These are phyloP conservation scores for Fusarium praegraminearum DNA, from an alignment of 2,329 filamentous ascomycete species.

Conservation along the genomic window DNA sequence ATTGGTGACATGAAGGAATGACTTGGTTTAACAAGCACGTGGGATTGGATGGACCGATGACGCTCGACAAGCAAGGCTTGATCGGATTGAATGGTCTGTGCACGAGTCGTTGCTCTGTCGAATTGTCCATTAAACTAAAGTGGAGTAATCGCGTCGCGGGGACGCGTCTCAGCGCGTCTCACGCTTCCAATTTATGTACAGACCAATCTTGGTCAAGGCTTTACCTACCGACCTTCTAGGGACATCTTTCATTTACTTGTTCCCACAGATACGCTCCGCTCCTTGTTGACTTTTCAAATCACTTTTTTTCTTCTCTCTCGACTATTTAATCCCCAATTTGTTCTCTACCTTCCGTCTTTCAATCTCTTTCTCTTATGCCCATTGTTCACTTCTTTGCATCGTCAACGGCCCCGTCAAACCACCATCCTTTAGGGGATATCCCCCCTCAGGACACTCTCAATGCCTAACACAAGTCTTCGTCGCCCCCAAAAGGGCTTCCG, in stretches of 20 bases:
- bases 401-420: conserved; percentile 39
- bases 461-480: conserved; percentile 71
- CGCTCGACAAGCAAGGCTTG: conserved; percentile 42
- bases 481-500: conserved; percentile 74
- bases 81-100: conserved; percentile 40
- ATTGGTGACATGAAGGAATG: conserved; percentile 46
- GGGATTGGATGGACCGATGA: conserved; percentile 44
- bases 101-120: conserved; percentile 30
- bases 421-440: conserved; percentile 35
- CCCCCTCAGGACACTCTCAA: conserved; percentile 48
- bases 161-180: conserved; percentile 53
- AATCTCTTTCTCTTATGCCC: conserved; percentile 33
- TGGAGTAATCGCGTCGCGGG: conserved; percentile 47
- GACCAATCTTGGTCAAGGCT: conserved; percentile 45
- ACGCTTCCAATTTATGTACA: conserved; percentile 33
- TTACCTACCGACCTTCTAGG: conserved; percentile 18
- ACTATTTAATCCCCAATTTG: conserved; percentile 12
- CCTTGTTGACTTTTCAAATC: conserved; percentile 40
- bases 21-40: conserved; percentile 37
- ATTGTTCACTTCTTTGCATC: conserved; percentile 17
- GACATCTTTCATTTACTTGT: conserved; percentile 37
- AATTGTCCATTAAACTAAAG: conserved; percentile 52
- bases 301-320: conserved; percentile 12
- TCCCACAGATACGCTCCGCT: conserved; percentile 42
- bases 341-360: neutral